Evolutionary conservation across 805 yeast species (phyloP).

Genomic region (Diddensiella caesifluorescens): DNA sequence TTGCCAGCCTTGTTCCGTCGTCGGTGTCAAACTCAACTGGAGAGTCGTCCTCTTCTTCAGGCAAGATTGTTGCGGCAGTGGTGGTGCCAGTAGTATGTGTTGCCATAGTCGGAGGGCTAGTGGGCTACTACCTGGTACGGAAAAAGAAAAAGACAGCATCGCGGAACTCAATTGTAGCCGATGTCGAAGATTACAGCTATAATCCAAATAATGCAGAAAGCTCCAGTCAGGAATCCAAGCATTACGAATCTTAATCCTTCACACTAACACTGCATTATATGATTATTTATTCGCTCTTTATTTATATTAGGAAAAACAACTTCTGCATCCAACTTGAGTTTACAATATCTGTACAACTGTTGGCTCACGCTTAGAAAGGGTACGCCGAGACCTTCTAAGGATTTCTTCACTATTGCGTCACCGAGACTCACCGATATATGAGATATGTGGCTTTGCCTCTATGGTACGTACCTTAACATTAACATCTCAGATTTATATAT

Average conservation of each 20-base stretch:
- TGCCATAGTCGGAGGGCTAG: conserved; percentile 4
- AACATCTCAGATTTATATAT: too few species aligned
- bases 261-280: not conserved
- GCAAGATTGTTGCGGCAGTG: conserved; percentile 7
- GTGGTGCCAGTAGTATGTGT: conserved; percentile 7
- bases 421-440: too few species aligned
- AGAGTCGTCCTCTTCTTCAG: conserved; percentile 1
- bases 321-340: too few species aligned
- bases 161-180: conserved; percentile 1
- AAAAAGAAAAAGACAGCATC: not conserved
- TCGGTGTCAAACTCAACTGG: not conserved
- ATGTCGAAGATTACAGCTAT: not conserved
- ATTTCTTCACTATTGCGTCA: too few species aligned
- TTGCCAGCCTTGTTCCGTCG: not conserved
- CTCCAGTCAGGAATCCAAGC: not conserved
- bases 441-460: too few species aligned
- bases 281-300: conserved; percentile 1
- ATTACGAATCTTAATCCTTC: not conserved
- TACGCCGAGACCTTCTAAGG: too few species aligned
- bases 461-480: too few species aligned
- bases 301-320: too few species aligned
- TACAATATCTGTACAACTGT: too few species aligned
- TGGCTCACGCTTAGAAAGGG: too few species aligned
- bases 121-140: conserved; percentile 3
- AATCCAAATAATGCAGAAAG: conserved; percentile 1